Percentiles rank a stretch among this genome's conserved stretches.
These are phyloP conservation scores for Phytopythium litorale DNA, from an alignment of 352 stramenopile genomes.

Conservation along the genomic window DNA sequence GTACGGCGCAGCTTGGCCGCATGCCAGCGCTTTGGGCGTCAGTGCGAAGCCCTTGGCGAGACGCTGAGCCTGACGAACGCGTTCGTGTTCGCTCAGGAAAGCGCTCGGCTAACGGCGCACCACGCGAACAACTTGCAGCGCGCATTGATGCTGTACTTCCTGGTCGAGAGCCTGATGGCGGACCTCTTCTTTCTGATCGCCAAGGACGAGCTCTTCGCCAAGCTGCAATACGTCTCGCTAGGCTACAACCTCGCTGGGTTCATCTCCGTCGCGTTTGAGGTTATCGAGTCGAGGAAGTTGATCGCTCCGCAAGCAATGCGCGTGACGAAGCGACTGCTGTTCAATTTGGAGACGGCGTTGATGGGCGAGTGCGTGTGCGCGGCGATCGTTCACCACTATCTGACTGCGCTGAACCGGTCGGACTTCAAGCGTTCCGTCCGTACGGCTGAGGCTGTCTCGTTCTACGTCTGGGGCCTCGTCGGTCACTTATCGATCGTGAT, in stretches of 20 bases:
- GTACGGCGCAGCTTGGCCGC: slow-evolving; percentile 19
- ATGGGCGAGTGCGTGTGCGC: slow-evolving; percentile 12
- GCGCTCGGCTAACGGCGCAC: slow-evolving; percentile 20
- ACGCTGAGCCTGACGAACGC: slow-evolving; percentile 19
- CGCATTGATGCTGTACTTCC: slow-evolving; percentile 14
- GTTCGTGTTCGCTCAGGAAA: slow-evolving; percentile 32
- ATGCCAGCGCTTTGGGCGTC: slow-evolving; percentile 22
- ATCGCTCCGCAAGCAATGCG: background rate
- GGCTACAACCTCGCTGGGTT: slow-evolving; percentile 24
- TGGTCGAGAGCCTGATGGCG: slow-evolving; percentile 25
- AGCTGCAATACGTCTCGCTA: slow-evolving; percentile 28
- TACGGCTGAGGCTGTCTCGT: slow-evolving; percentile 14
- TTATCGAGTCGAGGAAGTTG: slow-evolving; percentile 11
- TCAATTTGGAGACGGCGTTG: slow-evolving; percentile 20
- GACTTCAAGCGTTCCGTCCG: slow-evolving; percentile 12
- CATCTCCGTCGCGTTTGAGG: slow-evolving; percentile 18
- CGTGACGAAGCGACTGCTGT: slow-evolving; percentile 12
- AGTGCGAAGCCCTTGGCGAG: slow-evolving; percentile 21
- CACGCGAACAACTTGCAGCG: slow-evolving; percentile 26
- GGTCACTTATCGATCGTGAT: slow-evolving; percentile 19
- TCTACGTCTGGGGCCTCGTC: slow-evolving; percentile 21
- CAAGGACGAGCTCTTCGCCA: slow-evolving; percentile 23
- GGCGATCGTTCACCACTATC: slow-evolving; percentile 11
- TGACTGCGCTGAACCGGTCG: slow-evolving; percentile 15
- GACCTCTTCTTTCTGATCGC: slow-evolving; percentile 29